phyloP scores from a whole-genome alignment of 805 yeast species.

The Sporopachydermia quercuum region DNA sequence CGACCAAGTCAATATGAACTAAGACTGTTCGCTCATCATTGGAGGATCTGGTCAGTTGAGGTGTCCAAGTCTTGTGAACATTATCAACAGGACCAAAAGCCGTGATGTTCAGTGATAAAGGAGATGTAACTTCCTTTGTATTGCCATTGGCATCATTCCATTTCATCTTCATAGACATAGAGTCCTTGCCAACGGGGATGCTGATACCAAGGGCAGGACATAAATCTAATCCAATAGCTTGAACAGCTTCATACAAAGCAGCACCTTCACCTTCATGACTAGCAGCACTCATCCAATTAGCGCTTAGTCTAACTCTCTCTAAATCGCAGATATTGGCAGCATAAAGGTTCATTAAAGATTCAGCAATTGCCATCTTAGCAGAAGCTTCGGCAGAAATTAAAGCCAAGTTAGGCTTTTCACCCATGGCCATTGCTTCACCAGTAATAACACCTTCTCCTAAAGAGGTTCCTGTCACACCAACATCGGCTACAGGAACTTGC shows the following conservation, averaged over 20 bases:
- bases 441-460: slow-evolving; percentile 62
- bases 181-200: slow-evolving; percentile 97
- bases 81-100: slow-evolving; percentile 80
- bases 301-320: slow-evolving; percentile 71
- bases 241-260: slow-evolving; percentile 89
- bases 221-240: slow-evolving; percentile 85
- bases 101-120: slow-evolving; percentile 78
- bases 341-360: slow-evolving; percentile 70
- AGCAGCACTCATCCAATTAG: slow-evolving; percentile 99
- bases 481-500: slow-evolving; percentile 99
- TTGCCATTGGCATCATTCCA: slow-evolving; percentile 47
- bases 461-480: slow-evolving; percentile 88
- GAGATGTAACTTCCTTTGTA: slow-evolving; percentile 81
- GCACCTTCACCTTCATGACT: slow-evolving; percentile 91
- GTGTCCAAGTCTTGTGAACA: slow-evolving; percentile 92
- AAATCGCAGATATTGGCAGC: slow-evolving; percentile 80
- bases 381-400: slow-evolving; percentile 79
- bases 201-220: slow-evolving; percentile 87
- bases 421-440: slow-evolving; percentile 98
- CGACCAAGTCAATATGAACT: slow-evolving; percentile 61
- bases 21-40: slow-evolving; percentile 40
- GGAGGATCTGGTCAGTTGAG: slow-evolving; percentile 39
- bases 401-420: slow-evolving; percentile 88
- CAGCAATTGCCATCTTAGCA: slow-evolving; percentile 93
- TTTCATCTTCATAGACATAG: slow-evolving; percentile 98